These are phyloP conservation scores for Debaryomyces prosopidis DNA, from an alignment of 805 yeast species.

Conservation along the genomic window DNA sequence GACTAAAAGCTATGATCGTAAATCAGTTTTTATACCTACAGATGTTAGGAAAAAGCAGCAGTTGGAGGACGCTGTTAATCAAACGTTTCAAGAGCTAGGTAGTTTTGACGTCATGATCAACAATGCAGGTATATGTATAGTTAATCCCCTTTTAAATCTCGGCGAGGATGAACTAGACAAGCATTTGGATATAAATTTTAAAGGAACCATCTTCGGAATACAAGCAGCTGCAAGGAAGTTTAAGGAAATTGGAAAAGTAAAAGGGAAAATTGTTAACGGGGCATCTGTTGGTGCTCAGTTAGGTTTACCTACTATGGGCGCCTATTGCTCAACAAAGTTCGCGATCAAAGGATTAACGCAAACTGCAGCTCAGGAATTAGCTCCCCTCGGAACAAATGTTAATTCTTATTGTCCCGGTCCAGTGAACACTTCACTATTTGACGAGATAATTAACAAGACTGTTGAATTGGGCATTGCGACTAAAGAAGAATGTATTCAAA, in stretches of 20 bases:
- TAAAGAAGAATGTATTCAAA: too few relatives aligned
- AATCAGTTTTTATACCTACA: too few relatives aligned
- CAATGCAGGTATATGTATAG: slow-evolving; percentile 15
- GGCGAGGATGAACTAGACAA: slow-evolving; percentile 11
- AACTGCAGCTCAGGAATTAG: slow-evolving; percentile 38
- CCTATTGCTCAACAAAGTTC: slow-evolving; percentile 36
- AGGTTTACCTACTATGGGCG: slow-evolving; percentile 28
- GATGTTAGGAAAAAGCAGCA: too few relatives aligned
- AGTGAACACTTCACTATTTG: slow-evolving; percentile 33
- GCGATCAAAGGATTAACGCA: slow-evolving; percentile 39
- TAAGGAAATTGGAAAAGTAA: slow-evolving; percentile 5
- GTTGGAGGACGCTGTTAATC: too few relatives aligned
- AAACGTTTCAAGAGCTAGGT: slow-evolving; percentile 2
- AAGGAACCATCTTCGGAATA: slow-evolving; percentile 13
- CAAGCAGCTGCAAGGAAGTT: slow-evolving; percentile 10
- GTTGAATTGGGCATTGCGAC: slow-evolving; percentile 13
- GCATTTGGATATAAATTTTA: slow-evolving; percentile 7
- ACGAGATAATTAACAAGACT: slow-evolving; percentile 19
- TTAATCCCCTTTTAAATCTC: slow-evolving; percentile 2
- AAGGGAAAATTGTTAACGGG: slow-evolving; percentile 40
- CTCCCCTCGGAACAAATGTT: slow-evolving; percentile 33
- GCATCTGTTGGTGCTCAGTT: slow-evolving; percentile 35
- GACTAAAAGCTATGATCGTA: slow-evolving; percentile 3
- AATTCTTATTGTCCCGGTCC: slow-evolving; percentile 43
- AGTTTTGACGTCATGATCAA: slow-evolving; percentile 13